Evolutionary conservation across 306 rosid species (phyloP), one percentile per base, ranked within the genome.

Genomic region (Casuarina equisetifolia): DNA sequence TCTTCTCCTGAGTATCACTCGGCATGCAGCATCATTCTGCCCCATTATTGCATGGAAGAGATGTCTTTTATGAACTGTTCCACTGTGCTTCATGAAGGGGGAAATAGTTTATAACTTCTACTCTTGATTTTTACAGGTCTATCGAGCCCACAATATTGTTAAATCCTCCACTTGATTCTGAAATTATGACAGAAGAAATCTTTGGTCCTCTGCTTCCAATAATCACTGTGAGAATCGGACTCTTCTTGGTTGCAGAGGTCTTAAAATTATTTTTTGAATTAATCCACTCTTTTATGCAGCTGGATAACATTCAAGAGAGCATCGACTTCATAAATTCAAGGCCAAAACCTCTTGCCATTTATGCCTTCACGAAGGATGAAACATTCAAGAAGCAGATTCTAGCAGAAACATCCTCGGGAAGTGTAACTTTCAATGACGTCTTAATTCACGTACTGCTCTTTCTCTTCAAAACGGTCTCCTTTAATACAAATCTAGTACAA

Each of bases 121-220:
- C 75, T 55, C 48, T 48, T 76, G 39, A 83, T 39, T 8, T 76
- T 80, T 80, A 81, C 81, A 95, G 98, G 85, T 89, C 82, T 78
- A 87, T 95, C 11, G 97, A 95, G 88, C 97, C 97, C 53, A 95
- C 95, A 69, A 87, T 92, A 81, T 84, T 95, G 81, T 74, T 95
- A 53, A 85, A 95, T 85, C 98, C 98, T 79, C 98, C 98, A 9
- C 83, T 91, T 51, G 86, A 89, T 9, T 78, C 96, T 36, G 83
- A 70, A 69, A 81, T 95, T 76, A 91, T 92, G 97, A 84, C 74
- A 10, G 98, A 92, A 84, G 98, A 95, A 83, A 92, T 95, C 17
- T 95, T 95, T 71, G 98, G 98, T 1, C 97, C 97, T 1, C 35
- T 95, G 71, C 94, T 95, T 71, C 98, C 98, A 9, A 80, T 95